Evolutionary conservation across 257 asterid species (phyloP).

Genomic region (Penstemon davidsonii): DNA sequence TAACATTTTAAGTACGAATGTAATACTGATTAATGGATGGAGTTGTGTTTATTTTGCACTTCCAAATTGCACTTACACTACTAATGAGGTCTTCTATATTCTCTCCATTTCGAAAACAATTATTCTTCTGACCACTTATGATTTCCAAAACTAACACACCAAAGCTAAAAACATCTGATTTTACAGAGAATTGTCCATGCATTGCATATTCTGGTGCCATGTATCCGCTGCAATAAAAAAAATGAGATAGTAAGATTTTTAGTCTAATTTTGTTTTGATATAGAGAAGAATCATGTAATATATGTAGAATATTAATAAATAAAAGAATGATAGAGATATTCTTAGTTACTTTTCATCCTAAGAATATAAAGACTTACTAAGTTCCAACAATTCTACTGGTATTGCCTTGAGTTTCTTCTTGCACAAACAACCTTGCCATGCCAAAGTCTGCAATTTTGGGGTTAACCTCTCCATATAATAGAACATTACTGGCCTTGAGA

Average conservation of each 20-base stretch:
- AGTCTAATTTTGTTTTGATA: too few relatives aligned
- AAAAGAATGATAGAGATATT: too few relatives aligned
- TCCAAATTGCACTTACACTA: background rate
- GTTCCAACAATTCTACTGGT: slow-evolving; percentile 19
- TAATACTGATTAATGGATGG: too few relatives aligned
- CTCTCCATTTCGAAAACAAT: background rate
- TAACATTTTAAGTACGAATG: too few relatives aligned
- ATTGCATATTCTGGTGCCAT: slow-evolving; percentile 21
- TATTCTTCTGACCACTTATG: slow-evolving; percentile 15
- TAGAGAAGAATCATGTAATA: too few relatives aligned
- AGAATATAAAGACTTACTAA: background rate
- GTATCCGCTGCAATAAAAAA: slow-evolving; percentile 10
- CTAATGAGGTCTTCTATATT: background rate
- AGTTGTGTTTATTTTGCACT: too few relatives aligned
- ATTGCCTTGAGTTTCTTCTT: background rate
- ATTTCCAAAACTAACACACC: slow-evolving; percentile 22
- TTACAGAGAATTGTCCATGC: slow-evolving; percentile 18
- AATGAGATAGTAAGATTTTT: too few relatives aligned
- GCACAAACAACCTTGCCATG: slow-evolving; percentile 15
- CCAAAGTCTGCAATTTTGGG: slow-evolving; percentile 25
- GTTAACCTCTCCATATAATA: slow-evolving; percentile 8
- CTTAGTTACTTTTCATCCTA: background rate
- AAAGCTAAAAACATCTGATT: slow-evolving; percentile 25
- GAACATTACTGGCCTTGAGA: slow-evolving; percentile 11
- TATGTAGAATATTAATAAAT: background rate